phyloP scores from a whole-genome alignment of 768 basidiomycete genomes.

The Boletus rubescentipes region DNA sequence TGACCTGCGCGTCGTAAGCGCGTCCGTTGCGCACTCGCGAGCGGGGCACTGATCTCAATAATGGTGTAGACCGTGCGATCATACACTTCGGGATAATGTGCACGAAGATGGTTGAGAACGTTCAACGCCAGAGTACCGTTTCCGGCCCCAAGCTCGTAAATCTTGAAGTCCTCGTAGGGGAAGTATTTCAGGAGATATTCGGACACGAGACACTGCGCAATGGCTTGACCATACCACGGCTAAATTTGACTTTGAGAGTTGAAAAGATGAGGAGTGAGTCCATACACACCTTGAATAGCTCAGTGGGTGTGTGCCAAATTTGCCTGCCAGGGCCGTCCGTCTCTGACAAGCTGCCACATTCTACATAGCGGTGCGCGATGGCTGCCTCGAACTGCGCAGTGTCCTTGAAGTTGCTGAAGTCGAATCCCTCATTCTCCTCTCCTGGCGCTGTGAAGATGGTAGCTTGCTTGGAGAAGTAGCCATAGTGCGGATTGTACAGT shows the following conservation, averaged over 20 bases:
- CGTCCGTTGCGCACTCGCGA: slow-evolving; percentile 70
- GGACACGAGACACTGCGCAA: slow-evolving; percentile 84
- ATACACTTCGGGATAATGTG: slow-evolving; percentile 86
- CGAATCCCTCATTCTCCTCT: slow-evolving; percentile 47
- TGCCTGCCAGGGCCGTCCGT: slow-evolving; percentile 77
- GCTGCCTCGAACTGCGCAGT: slow-evolving; percentile 76
- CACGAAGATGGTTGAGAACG: slow-evolving; percentile 76
- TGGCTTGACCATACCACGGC: slow-evolving; percentile 94
- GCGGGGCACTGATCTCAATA: slow-evolving; percentile 86
- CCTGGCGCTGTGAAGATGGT: slow-evolving; percentile 74
- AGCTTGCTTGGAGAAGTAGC: slow-evolving; percentile 93
- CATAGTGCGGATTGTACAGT: slow-evolving; percentile 95
- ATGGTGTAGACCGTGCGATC: slow-evolving; percentile 91
- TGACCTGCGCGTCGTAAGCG: slow-evolving; percentile 51
- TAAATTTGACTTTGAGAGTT: slow-evolving; percentile 33
- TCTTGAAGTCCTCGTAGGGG: slow-evolving; percentile 92
- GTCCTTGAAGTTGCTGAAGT: slow-evolving; percentile 68
- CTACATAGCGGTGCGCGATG: slow-evolving; percentile 73
- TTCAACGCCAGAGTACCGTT: slow-evolving; percentile 94
- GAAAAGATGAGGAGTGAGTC: neutral
- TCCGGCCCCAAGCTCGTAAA: slow-evolving; percentile 98
- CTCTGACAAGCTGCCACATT: slow-evolving; percentile 59
- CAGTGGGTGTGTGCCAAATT: slow-evolving; percentile 98
- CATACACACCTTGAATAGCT: slow-evolving; percentile 82
- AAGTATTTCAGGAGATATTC: slow-evolving; percentile 95